Evolutionary conservation across 345 rosid species (phyloP).

Genomic region (Gossypium sturtianum): DNA sequence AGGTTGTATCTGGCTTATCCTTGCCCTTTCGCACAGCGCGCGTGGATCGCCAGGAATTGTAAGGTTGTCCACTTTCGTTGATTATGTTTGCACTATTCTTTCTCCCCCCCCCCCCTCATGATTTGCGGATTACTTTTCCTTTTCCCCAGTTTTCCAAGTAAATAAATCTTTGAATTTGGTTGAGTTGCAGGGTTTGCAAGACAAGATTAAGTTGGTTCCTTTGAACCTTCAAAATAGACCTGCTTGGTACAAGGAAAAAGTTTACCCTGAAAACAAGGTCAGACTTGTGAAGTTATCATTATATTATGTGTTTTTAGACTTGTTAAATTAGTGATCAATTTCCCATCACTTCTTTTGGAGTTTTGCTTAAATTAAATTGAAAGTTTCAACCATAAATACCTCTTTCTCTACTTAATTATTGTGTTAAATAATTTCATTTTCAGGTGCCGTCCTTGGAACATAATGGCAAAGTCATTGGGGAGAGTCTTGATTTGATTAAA

Average conservation of each 20-base stretch:
- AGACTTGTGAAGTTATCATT: neutral
- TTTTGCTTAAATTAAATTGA: neutral
- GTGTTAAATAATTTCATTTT: neutral
- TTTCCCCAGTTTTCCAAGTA: neutral
- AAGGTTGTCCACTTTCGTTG: conserved; percentile 38
- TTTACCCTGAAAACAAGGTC: conserved; percentile 78
- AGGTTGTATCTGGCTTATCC: conserved; percentile 59
- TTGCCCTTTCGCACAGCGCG: conserved; percentile 88
- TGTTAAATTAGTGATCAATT: neutral
- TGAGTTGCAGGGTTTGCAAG: conserved; percentile 63
- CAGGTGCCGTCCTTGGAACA: conserved; percentile 94
- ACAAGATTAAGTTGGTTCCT: conserved; percentile 71
- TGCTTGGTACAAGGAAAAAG: conserved; percentile 84
- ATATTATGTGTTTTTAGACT: neutral
- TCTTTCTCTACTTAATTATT: too few species aligned
- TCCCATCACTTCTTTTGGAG: neutral
- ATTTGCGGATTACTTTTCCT: neutral
- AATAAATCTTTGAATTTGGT: neutral
- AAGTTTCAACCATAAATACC: too few species aligned
- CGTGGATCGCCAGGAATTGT: conserved; percentile 84
- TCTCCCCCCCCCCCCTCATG: too few species aligned
- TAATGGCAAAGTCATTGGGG: conserved; percentile 75
- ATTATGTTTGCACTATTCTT: neutral
- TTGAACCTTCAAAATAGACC: conserved; percentile 72
- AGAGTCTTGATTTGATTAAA: conserved; percentile 76